Evolutionary conservation across 208 protist genomes (phyloP), one percentile per base, ranked within the genome.

Genomic region (Acanthamoeba castellanii): DNA sequence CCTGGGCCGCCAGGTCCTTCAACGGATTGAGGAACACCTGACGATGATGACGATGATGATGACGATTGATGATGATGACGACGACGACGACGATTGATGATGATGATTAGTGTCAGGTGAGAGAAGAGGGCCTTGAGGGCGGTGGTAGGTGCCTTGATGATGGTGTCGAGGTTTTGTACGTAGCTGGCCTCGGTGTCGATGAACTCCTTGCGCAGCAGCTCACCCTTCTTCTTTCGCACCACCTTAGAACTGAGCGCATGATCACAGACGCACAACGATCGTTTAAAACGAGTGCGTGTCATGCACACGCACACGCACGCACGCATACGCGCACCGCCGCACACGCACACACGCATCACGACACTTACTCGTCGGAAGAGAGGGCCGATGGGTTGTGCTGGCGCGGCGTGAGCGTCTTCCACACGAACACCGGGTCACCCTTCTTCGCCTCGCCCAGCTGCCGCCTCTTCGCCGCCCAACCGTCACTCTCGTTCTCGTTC

Each of bases 21-120:
- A 85, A 30, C 14, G 76, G 76, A 57, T 85, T 85, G 42, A 85
- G 76, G 47, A 85, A 85, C 42, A 85, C 76, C 76, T 85, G 45
- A n/a, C n/a, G n/a, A n/a, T n/a, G n/a, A n/a, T n/a, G n/a, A n/a
- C n/a, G n/a, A n/a, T n/a, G n/a, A n/a, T 22, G 30, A 16, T 81
- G 3, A 27, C 72, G n/a, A 22, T 5, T 14, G 27, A 68, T 32
- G 61, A 68, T 25, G 16, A 30, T n/a, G n/a, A n/a, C n/a, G n/a
- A n/a, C n/a, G n/a, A n/a, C n/a, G n/a, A n/a, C n/a, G n/a, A n/a
- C n/a, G n/a, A n/a, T n/a, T n/a, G n/a, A n/a, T n/a, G n/a, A n/a
- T n/a, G n/a, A n/a, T n/a, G n/a, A n/a, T n/a, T n/a, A n/a, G n/a
- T n/a, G n/a, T 37, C 37, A 37, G 37, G 37, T 37, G 37, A 37